A percentile compares a stretch with the other conserved stretches of the same genome.
Evolutionary conservation across 495 filamentous ascomycete species (phyloP).

Genomic region (Trichodelitschia bisporula): DNA sequence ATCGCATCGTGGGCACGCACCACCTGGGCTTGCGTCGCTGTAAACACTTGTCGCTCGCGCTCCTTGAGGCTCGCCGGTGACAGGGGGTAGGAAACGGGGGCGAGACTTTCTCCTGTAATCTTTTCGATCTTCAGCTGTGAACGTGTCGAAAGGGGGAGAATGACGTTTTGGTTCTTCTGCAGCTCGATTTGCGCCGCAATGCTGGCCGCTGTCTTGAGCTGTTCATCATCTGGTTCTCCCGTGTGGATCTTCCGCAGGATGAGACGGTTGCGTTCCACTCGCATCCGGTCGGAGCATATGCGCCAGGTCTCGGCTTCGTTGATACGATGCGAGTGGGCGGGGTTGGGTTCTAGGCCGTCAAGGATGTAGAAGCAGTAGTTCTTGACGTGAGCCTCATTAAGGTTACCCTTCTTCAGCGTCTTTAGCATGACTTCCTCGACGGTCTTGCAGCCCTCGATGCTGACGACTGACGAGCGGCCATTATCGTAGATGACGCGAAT

Average conservation of each 20-base stretch:
- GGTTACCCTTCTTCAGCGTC: slow-evolving; percentile 56
- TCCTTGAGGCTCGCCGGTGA: slow-evolving; percentile 38
- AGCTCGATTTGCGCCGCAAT: slow-evolving; percentile 62
- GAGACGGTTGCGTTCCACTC: slow-evolving; percentile 66
- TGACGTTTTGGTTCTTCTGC: slow-evolving; percentile 31
- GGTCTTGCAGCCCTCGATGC: slow-evolving; percentile 69
- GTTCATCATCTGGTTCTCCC: slow-evolving; percentile 58
- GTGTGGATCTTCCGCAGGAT: slow-evolving; percentile 75
- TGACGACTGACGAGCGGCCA: slow-evolving; percentile 69
- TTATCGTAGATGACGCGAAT: slow-evolving; percentile 73
- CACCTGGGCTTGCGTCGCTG: background rate
- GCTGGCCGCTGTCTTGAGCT: slow-evolving; percentile 56
- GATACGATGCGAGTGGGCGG: slow-evolving; percentile 50
- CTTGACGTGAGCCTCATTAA: slow-evolving; percentile 20
- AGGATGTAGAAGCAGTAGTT: slow-evolving; percentile 27
- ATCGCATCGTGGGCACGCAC: no score
- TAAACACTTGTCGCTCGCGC: slow-evolving; percentile 35
- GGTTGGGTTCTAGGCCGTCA: slow-evolving; percentile 59
- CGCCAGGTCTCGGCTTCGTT: slow-evolving; percentile 68
- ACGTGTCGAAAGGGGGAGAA: slow-evolving; percentile 36
- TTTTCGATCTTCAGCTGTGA: slow-evolving; percentile 57
- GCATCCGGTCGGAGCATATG: slow-evolving; percentile 46
- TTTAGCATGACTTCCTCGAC: slow-evolving; percentile 73
- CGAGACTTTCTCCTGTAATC: slow-evolving; percentile 62
- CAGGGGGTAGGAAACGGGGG: slow-evolving; percentile 56